Evolutionary conservation across 2,329 filamentous ascomycete species (phyloP), one percentile per base, ranked within the genome.

Genomic region (Hymenoscyphus fraxineus): DNA sequence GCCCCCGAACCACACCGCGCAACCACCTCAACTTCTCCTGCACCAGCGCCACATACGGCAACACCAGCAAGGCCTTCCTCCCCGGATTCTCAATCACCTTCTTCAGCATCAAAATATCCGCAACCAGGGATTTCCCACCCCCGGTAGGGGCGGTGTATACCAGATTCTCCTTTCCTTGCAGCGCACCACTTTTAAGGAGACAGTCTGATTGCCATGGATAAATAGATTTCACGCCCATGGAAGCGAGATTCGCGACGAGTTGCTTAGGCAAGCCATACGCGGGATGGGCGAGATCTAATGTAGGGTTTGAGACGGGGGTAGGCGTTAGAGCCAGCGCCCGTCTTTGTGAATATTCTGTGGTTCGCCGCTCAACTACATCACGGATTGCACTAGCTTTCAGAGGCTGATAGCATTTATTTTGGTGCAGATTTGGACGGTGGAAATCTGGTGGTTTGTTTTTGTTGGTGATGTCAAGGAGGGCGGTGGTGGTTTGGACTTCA

Each of bases 121-220:
- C 89, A 58, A 92, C 88, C 13, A 93, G 80, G 7, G 88, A 92
- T 76, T 93, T 92, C 16, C 90, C 90, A 51, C 90, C 90, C 4
- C 90, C 90, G 0, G 90, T 93, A 0, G 90, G 90, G 7, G 90
- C 90, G 55, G 87, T 90, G 73, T 93, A 93, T n/a, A 93, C 87
- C 10, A 93, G 79, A 70, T 91, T 92, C 67, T 82, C 85, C 60
- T 85, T 80, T 16, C 89, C 89, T 6, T 79, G 75, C 13, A 93
- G 78, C 19, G 92, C 80, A 0, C 89, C 88, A 3, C 85, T 85
- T 0, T 86, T 86, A 61, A 89, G 79, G 7, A 93, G 80, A 71
- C 90, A 93, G 64, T 87, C 86, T 60, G 89, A 89, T 76, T 93
- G 90, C 90, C 90, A 93, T 1, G 88, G 88, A 70, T 93, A 93